Conservation (phyloP, 768 basidiomycete species). For the Panus rudis region DNA sequence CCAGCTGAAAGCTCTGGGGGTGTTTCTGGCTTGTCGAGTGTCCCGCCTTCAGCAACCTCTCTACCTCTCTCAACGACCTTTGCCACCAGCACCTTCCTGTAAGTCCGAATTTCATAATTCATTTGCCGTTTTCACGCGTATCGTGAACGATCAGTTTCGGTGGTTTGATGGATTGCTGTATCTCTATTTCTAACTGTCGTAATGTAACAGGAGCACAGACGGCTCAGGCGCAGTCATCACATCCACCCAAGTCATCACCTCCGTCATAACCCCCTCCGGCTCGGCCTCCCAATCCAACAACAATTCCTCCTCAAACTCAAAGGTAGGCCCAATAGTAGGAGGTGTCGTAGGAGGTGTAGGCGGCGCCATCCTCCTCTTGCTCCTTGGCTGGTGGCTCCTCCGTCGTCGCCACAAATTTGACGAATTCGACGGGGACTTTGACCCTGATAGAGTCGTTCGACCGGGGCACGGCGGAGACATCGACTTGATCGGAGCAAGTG, state of each 20-base stretch:
- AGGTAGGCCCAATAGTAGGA: slow-evolving; percentile 25
- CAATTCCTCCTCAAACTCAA: slow-evolving; percentile 10
- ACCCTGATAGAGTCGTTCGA: slow-evolving; percentile 35
- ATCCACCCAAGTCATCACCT: slow-evolving; percentile 10
- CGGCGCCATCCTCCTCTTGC: slow-evolving; percentile 17
- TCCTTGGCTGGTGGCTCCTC: slow-evolving; percentile 19
- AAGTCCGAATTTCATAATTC: too few species aligned
- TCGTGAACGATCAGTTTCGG: too few species aligned
- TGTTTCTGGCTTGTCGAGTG: too few species aligned
- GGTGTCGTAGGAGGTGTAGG: slow-evolving; percentile 24
- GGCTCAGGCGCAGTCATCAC: slow-evolving; percentile 14
- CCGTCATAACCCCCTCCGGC: slow-evolving; percentile 7
- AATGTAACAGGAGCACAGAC: slow-evolving; percentile 18
- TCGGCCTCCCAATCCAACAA: too few species aligned
- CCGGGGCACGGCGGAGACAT: slow-evolving; percentile 16
- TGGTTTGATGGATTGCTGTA: too few species aligned
- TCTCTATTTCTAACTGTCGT: too few species aligned
- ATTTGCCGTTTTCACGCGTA: too few species aligned
- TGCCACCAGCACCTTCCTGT: too few species aligned
- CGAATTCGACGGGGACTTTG: slow-evolving; percentile 45
- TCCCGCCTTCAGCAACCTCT: too few species aligned
- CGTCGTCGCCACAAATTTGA: slow-evolving; percentile 22
- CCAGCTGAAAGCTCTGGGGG: too few species aligned
- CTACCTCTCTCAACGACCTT: too few species aligned
- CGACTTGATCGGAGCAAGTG: slow-evolving; percentile 13